Conservation (phyloP, 192 early-diverging fungal species). For the Rhizophagus sp. region DNA sequence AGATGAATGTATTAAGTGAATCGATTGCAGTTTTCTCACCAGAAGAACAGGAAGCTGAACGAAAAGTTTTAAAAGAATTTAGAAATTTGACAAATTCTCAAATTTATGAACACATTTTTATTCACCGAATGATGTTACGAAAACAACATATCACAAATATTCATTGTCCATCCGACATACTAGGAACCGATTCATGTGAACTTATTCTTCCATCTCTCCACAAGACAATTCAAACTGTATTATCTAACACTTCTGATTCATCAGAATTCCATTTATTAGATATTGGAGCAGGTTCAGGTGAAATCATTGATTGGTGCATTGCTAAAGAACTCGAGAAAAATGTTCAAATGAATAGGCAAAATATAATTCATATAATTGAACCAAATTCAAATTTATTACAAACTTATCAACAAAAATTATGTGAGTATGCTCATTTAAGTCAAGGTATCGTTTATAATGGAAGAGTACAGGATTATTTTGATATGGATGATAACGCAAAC, state of each 20-base stretch:
- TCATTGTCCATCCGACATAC: background rate
- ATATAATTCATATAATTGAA: conserved; percentile 6
- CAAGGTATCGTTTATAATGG: conserved; percentile 17
- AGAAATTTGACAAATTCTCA: conserved; percentile 2
- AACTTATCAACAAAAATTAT: conserved; percentile 18
- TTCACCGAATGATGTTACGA: background rate
- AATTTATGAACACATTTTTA: background rate
- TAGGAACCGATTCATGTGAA: background rate
- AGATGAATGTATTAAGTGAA: background rate
- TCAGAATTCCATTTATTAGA: conserved; percentile 15
- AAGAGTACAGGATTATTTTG: background rate
- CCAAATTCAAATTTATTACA: conserved; percentile 2
- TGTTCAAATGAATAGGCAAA: background rate
- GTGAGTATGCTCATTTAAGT: background rate
- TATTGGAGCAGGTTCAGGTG: background rate
- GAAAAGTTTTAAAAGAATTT: background rate
- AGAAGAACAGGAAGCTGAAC: conserved; percentile 1
- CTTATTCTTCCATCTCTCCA: background rate
- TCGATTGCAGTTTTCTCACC: background rate
- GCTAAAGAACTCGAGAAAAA: conserved; percentile 3
- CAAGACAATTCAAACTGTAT: background rate
- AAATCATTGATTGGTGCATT: conserved; percentile 13
- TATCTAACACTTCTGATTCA: background rate
- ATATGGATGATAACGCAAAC: background rate
- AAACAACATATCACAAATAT: background rate